Percentiles rank a stretch among this genome's conserved stretches.
phyloP scores from a whole-genome alignment of 805 yeast species.

The Maudiozyma bulderi region DNA sequence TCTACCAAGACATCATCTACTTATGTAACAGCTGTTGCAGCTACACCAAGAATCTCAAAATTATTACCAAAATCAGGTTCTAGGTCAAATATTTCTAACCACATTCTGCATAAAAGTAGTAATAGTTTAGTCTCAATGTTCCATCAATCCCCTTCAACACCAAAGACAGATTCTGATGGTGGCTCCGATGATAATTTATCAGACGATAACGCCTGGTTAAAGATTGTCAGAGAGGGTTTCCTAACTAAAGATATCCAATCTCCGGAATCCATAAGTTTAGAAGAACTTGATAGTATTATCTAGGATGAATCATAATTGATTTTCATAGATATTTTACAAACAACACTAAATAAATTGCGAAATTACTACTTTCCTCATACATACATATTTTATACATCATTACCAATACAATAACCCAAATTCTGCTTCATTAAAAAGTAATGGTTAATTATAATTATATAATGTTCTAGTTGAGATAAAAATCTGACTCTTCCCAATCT shows the following conservation, averaged over 20 bases:
- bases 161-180: constrained; percentile 5
- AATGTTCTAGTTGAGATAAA: too few species aligned
- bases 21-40: constrained; percentile 66
- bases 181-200: neutral
- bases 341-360: neutral
- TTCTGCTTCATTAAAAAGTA: neutral
- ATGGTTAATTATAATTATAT: too few species aligned
- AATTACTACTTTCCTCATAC: neutral
- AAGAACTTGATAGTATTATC: constrained; percentile 47
- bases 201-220: constrained; percentile 39
- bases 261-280: constrained; percentile 69
- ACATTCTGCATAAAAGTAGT: neutral
- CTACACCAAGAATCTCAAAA: constrained; percentile 71
- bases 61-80: constrained; percentile 26
- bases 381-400: neutral
- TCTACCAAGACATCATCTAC: constrained; percentile 1
- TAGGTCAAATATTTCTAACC: neutral
- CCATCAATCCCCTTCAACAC: constrained; percentile 31
- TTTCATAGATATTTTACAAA: too few species aligned
- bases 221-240: constrained; percentile 68
- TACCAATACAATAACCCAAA: neutral
- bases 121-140: constrained; percentile 40
- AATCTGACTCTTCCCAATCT: too few species aligned
- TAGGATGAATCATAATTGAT: neutral
- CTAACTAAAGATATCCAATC: constrained; percentile 66